Evolutionary conservation across 164 flowering plant genomes (phyloP).

Genomic region (Buxus sempervirens): DNA sequence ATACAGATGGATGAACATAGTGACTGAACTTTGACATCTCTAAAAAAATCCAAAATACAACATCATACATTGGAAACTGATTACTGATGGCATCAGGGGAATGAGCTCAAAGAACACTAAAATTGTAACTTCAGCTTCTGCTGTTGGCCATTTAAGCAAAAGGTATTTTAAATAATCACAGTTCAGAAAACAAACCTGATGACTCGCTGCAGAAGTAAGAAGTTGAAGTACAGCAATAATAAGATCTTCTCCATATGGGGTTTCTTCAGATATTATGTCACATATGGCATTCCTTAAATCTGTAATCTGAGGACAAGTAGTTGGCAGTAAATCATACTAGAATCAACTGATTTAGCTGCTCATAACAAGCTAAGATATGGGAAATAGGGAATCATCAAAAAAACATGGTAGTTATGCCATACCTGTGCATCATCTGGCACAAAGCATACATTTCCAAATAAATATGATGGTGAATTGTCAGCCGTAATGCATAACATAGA

Average conservation of each 20-base stretch:
- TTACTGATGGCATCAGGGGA: background rate
- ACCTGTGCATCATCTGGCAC: conserved; percentile 77
- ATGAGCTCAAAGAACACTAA: background rate
- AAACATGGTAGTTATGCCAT: background rate
- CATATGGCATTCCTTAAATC: conserved; percentile 43
- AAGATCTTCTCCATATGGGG: conserved; percentile 52
- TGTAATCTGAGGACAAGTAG: conserved; percentile 46
- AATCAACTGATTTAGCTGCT: background rate
- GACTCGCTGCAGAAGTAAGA: conserved; percentile 69
- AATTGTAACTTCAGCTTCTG: background rate
- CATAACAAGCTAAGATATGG: background rate
- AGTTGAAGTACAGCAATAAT: conserved; percentile 49
- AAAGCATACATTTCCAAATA: conserved; percentile 44
- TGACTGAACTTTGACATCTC: background rate
- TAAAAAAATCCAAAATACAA: background rate
- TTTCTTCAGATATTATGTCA: conserved; percentile 40
- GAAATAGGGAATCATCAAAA: conserved; percentile 5
- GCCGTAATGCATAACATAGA: conserved; percentile 48
- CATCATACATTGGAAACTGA: background rate
- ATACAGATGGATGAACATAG: background rate
- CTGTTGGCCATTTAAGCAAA: conserved; percentile 1
- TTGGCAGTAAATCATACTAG: conserved; percentile 5
- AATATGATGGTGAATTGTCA: conserved; percentile 42
- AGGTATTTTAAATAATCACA: background rate
- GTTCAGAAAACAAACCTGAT: conserved; percentile 58